Evolutionary conservation across 2,329 filamentous ascomycete species (phyloP), one percentile per base, ranked within the genome.

Genomic region (Fusarium ambrosium): DNA sequence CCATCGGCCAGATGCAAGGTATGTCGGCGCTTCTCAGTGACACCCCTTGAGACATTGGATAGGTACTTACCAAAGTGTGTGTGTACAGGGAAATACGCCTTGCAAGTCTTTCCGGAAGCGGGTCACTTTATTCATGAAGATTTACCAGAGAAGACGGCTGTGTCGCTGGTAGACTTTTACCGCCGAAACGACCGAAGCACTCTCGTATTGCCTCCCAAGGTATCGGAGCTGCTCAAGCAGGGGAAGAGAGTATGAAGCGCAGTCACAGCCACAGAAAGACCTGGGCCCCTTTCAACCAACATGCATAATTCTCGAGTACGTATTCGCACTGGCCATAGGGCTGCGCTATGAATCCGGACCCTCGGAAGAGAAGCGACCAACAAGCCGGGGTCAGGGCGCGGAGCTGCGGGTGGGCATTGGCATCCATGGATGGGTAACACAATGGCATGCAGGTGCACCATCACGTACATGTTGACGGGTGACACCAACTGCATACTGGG

Each of bases 91-190:
- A 98, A 98, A 87, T 99, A 98, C 81, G 95, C 97, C 67, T 86
- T 99, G 55, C 94, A 98, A 77, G 95, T 99, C 8, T 94, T 98
- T 78, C 95, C 97, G 1, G 94, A 98, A 81, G 95, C 97, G 2
- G 97, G 97, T 0, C 97, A 99, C 82, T 99, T 99, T 80, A 91
- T 99, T 66, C 97, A 99, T 75, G 97, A 99, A 82, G 97, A 99
- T 82, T 89, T 96, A 60, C 95, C 97, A 0, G 93, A 95, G 79
- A 97, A 96, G 86, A 97, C 93, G 51, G 97, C 97, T 1, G 88
- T 93, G 77, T 89, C 95, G 10, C 86, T 98, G 62, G 94, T 93
- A 2, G 97, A 99, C 81, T 98, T 99, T 81, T 96, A 97, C 80
- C 93, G 92, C 76, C 88, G 97, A 63, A 99, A 99, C 80, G 96